phyloP scores from a whole-genome alignment of 1,284 basidiomycete genomes.

The Binderoboletus segoi region DNA sequence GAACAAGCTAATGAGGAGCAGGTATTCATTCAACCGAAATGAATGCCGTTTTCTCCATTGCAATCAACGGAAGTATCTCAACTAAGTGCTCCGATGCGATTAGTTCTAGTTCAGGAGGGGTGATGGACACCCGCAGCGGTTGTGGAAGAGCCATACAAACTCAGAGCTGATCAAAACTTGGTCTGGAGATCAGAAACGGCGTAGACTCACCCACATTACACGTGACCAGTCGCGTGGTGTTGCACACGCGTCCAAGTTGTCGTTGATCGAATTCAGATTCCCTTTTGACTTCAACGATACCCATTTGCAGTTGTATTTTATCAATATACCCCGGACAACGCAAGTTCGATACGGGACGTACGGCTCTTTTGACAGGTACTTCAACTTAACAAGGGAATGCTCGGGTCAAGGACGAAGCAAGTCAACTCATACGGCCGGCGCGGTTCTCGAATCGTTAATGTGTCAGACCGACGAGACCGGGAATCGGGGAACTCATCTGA shows the following conservation, averaged over 20 bases:
- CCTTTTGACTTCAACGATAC: constrained; percentile 8
- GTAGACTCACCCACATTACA: too few species aligned
- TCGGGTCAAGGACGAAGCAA: constrained; percentile 65
- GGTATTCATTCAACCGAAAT: constrained; percentile 61
- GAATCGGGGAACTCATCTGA: constrained; percentile 21
- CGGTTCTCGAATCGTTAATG: constrained; percentile 61
- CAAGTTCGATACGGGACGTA: neutral
- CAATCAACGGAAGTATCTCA: constrained; percentile 81
- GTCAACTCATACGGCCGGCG: constrained; percentile 71
- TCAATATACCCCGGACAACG: neutral
- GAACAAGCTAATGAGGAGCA: too few species aligned
- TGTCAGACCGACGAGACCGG: constrained; percentile 40
- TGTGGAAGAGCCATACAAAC: constrained; percentile 61
- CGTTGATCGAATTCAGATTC: neutral
- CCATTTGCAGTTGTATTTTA: neutral
- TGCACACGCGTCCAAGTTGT: constrained; percentile 7
- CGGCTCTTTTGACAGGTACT: neutral
- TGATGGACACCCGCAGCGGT: constrained; percentile 62
- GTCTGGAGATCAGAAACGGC: too few species aligned
- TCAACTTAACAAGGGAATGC: constrained; percentile 36
- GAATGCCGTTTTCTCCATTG: constrained; percentile 87
- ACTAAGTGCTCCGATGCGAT: constrained; percentile 82
- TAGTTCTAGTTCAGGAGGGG: constrained; percentile 83
- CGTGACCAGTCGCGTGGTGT: constrained; percentile 29
- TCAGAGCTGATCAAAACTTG: neutral